phyloP scores from a whole-genome alignment of 179 eudicot genomes.

The Carnegiea gigantea region DNA sequence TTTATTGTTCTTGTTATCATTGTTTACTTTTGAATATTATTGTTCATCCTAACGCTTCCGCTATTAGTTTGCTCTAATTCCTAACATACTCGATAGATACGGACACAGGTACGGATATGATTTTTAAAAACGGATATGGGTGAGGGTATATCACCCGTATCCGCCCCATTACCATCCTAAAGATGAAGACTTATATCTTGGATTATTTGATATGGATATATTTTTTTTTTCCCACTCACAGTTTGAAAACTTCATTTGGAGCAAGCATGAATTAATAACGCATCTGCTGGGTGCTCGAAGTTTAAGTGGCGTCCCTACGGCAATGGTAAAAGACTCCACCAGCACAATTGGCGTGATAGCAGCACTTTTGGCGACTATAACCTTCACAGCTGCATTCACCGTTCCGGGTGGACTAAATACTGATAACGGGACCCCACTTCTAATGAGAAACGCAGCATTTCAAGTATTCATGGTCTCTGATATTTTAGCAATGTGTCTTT shows the following conservation, averaged over 20 bases:
- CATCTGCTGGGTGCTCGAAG: neutral
- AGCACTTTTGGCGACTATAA: neutral
- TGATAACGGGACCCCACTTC: neutral
- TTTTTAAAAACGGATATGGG: no score
- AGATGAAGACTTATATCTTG: no score
- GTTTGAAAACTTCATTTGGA: neutral
- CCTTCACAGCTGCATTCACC: conserved; percentile 8
- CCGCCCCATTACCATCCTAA: no score
- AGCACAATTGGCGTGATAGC: conserved; percentile 2
- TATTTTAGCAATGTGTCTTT: neutral
- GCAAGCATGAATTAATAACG: neutral
- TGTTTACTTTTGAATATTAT: no score
- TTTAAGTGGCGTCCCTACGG: neutral
- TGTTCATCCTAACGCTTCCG: no score
- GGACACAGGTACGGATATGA: no score
- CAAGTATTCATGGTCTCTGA: conserved; percentile 5
- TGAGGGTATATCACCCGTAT: no score
- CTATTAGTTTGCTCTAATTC: no score
- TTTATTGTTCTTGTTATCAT: no score
- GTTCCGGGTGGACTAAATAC: neutral
- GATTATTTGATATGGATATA: no score
- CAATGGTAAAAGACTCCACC: neutral
- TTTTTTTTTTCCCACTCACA: neutral
- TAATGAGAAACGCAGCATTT: neutral
- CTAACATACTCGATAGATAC: no score